phyloP scores from a whole-genome alignment of 2,329 filamentous ascomycete genomes.

The Fusarium sp. region DNA sequence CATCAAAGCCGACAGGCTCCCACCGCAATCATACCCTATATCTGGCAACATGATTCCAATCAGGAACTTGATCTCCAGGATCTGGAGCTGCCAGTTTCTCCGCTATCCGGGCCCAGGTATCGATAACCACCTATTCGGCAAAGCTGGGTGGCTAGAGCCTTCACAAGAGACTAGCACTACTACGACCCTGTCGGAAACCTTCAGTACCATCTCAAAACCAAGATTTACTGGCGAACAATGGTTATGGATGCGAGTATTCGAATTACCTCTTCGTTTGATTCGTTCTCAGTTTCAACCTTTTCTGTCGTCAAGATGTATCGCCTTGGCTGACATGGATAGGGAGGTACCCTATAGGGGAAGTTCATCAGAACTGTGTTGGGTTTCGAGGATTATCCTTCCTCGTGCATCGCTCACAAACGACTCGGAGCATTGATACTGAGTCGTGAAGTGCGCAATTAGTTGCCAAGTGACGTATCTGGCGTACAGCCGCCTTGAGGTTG shows the following conservation, averaged over 20 bases:
- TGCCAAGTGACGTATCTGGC: not conserved
- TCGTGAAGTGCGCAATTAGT: not conserved
- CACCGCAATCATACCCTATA: not conserved
- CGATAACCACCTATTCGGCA: not conserved
- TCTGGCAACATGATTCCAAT: not conserved
- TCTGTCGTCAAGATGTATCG: not conserved
- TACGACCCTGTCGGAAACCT: not conserved
- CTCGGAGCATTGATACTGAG: not conserved
- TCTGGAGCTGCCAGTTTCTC: not conserved
- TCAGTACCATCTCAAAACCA: not conserved
- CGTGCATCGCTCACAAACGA: not conserved
- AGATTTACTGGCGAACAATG: not conserved
- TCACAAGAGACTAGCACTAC: not conserved
- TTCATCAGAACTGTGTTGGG: not conserved
- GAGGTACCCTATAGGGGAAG: not conserved
- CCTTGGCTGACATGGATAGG: not conserved
- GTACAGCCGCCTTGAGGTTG: not conserved
- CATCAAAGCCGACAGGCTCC: not conserved
- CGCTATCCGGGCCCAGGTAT: not conserved
- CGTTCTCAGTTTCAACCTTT: not conserved
- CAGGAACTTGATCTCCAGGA: not conserved
- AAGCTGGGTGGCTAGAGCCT: not conserved
- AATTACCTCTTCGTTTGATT: not conserved
- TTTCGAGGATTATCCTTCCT: not conserved
- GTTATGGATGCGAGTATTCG: not conserved